Evolutionary conservation across 306 rosid genomes (phyloP).

Genomic region (Vigna reflexopilosa): DNA sequence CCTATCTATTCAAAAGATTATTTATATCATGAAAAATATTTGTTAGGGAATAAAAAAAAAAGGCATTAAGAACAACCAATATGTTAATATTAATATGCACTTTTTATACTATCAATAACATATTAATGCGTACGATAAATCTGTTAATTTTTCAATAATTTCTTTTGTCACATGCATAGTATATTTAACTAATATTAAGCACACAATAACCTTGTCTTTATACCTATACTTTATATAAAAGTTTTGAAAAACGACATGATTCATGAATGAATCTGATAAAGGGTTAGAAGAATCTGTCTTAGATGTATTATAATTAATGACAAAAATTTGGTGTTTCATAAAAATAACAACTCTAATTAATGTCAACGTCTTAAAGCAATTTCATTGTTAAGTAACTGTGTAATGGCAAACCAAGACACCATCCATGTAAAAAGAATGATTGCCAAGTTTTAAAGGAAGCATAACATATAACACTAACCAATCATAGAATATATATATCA

Average conservation of each 20-base stretch:
- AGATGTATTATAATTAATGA: neutral
- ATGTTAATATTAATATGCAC: too few relatives aligned
- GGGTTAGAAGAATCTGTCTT: neutral
- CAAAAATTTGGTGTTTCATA: neutral
- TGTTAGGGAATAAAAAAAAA: neutral
- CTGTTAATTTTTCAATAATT: too few relatives aligned
- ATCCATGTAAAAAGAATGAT: neutral
- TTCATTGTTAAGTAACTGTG: neutral
- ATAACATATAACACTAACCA: neutral
- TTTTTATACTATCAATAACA: too few relatives aligned
- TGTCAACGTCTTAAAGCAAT: neutral
- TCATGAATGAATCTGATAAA: neutral
- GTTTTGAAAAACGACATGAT: neutral
- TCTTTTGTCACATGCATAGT: too few relatives aligned
- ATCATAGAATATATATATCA: neutral
- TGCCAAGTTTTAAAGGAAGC: neutral
- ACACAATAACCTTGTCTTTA: neutral
- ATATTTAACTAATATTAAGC: neutral
- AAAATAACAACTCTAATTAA: too few relatives aligned
- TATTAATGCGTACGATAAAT: too few relatives aligned
- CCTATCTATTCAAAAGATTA: neutral
- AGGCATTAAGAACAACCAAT: too few relatives aligned
- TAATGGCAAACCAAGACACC: neutral
- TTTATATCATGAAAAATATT: neutral
- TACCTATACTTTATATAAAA: neutral